Conservation (phyloP, 2,329 filamentous ascomycete species). For the Acephala macrosclerotiorum region DNA sequence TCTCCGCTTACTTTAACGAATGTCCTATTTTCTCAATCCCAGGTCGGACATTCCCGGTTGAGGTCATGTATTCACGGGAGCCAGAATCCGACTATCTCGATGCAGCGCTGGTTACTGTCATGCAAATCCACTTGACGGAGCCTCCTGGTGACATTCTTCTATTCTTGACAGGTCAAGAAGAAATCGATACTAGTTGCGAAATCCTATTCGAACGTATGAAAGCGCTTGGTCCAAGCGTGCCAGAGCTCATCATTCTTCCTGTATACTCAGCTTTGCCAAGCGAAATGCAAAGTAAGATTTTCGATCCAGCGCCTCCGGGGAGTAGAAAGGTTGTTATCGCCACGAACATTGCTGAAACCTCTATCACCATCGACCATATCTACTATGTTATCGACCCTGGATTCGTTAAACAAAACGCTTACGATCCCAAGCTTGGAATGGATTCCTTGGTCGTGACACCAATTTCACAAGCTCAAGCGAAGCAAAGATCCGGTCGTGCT, state of each 20-base stretch:
- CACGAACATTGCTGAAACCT: conserved; percentile 98
- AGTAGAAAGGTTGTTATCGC: conserved; percentile 95
- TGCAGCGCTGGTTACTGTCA: conserved; percentile 91
- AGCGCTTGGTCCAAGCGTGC: conserved; percentile 86
- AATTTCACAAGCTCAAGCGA: conserved; percentile 95
- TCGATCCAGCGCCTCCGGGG: conserved; percentile 88
- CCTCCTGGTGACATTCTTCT: conserved; percentile 93
- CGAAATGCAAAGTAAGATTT: conserved; percentile 93
- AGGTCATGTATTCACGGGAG: conserved; percentile 93
- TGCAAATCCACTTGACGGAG: conserved; percentile 97
- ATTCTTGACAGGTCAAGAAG: conserved; percentile 96
- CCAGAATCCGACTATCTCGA: conserved; percentile 97
- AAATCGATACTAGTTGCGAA: conserved; percentile 95
- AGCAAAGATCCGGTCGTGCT: conserved; percentile 90
- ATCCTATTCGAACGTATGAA: conserved; percentile 97
- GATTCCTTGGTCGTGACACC: conserved; percentile 95
- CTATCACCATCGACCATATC: conserved; percentile 96
- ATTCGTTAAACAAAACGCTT: conserved; percentile 97
- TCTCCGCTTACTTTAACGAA: conserved; percentile 93
- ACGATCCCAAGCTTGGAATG: conserved; percentile 97
- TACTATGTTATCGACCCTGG: conserved; percentile 97
- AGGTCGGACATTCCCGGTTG: conserved; percentile 92
- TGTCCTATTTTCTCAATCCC: conserved; percentile 98
- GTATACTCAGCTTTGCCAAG: conserved; percentile 95
- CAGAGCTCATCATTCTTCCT: conserved; percentile 89